Evolutionary conservation across 441 rosid species (phyloP), one percentile per base, ranked within the genome.

Genomic region (Croton setiger): DNA sequence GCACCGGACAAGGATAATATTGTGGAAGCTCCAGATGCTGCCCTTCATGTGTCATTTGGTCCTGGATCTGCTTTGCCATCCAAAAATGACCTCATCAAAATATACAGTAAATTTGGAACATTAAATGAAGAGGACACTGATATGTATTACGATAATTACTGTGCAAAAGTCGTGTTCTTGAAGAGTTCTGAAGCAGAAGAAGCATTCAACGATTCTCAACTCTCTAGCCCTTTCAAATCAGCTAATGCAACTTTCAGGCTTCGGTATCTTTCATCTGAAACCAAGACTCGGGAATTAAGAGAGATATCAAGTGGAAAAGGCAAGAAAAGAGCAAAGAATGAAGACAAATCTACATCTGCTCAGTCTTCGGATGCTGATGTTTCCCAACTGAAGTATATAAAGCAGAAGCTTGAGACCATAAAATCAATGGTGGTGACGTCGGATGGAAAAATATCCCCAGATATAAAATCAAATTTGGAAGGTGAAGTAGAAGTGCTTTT

Each of bases 11-110:
- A 48, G 71, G 76, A 74, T 41, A 56, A 77, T 31, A 69, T 36
- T 45, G 75, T 33, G 67, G 71, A 68, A 54, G 68, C 71, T 71
- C 48, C 72, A 17, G 73, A 77, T 62, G 85, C 84, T 68, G 75
- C 82, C 59, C 87, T 92, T 43, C 64, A 67, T 51, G 84, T 82
- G 68, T 67, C 86, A 21, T 90, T 92, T 78, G 86, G 83, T 60
- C 89, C 92, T 1, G 93, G 88, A 67, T 79, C 87, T n/a, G 41
- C 75, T 59, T 70, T 92, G 75, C 96, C 96, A 47, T 51, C 85
- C 1, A 90, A 85, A 79, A 80, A 84, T 37, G 91, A 84, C n/a
- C 86, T 92, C 1, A 66, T 87, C 48, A 66, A 73, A 45, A 78
- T 81, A 60, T 90, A 82, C 55, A 68, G 80, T 61, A 85, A 74